Conservation (phyloP, 225 moss, liverwort and hornwort genomes). For the Pseudisothecium myosuroides region DNA sequence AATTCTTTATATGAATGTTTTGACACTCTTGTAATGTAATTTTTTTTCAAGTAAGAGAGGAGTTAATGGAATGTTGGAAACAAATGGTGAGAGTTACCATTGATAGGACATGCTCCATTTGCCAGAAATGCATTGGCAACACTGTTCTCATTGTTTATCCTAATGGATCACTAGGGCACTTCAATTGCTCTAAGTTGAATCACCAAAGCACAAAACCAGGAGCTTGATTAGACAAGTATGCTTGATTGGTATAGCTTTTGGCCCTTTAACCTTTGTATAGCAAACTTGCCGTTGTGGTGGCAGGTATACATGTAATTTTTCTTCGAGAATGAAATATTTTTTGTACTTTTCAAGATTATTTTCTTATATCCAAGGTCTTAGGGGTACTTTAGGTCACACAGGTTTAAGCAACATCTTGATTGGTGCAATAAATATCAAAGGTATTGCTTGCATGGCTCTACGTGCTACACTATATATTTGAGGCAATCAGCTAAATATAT, state of each 20-base stretch:
- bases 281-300: background rate
- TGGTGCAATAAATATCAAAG: background rate
- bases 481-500: background rate
- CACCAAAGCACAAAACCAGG: conserved; percentile 35
- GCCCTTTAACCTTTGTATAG: background rate
- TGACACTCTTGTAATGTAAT: background rate
- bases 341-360: background rate
- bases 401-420: background rate
- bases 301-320: background rate
- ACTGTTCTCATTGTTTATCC: conserved; percentile 93
- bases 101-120: conserved; percentile 80
- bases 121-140: conserved; percentile 80
- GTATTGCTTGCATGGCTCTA: background rate
- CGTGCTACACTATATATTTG: background rate
- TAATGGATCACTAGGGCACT: conserved; percentile 72
- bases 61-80: conserved; percentile 55
- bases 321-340: background rate
- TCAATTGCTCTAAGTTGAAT: conserved; percentile 63
- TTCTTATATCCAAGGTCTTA: no score
- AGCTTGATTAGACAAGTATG: conserved; percentile 4
- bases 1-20: background rate
- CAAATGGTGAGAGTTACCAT: conserved; percentile 70
- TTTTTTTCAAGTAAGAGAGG: conserved; percentile 53
- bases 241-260: background rate
- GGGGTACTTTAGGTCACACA: no score